Percentiles rank a stretch among this genome's conserved stretches.
phyloP scores from a whole-genome alignment of 768 basidiomycete species.

The Russula virescens region DNA sequence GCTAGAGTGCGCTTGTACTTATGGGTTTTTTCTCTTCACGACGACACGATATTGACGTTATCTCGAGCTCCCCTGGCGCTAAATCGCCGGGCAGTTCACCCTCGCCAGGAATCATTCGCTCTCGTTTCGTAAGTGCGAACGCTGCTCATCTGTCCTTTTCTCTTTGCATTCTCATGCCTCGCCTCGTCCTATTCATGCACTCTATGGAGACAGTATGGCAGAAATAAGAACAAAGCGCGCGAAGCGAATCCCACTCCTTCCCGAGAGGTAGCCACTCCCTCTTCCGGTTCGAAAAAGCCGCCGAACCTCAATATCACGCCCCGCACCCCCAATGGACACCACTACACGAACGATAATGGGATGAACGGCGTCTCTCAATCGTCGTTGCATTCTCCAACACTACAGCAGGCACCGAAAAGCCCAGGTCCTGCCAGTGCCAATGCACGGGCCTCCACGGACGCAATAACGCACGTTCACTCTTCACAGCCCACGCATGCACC shows the following conservation, averaged over 20 bases:
- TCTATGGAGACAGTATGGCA: conserved; percentile 29
- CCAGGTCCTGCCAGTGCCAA: background rate
- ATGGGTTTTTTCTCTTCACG: conserved; percentile 41
- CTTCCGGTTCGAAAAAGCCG: conserved; percentile 7
- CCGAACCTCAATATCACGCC: conserved; percentile 22
- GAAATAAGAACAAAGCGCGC: conserved; percentile 31
- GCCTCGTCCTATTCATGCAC: conserved; percentile 6
- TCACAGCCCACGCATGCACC: conserved; percentile 9
- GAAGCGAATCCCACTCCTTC: conserved; percentile 22
- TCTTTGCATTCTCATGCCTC: conserved; percentile 9
- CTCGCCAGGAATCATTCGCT: conserved; percentile 32
- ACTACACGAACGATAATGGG: background rate
- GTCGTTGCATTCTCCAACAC: conserved; percentile 12
- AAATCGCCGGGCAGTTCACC: background rate
- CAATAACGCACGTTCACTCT: conserved; percentile 22
- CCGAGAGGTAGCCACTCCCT: conserved; percentile 18
- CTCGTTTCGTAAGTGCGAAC: conserved; percentile 34
- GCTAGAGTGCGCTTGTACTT: conserved; percentile 8
- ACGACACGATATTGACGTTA: conserved; percentile 28
- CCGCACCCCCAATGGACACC: conserved; percentile 1
- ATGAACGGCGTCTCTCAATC: conserved; percentile 23
- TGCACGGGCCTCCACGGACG: conserved; percentile 22
- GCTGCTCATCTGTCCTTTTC: background rate
- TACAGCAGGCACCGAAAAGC: background rate
- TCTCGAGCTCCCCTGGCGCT: conserved; percentile 17